Evolutionary conservation across 2,329 filamentous ascomycete genomes (phyloP).

Genomic region (Neopestalotiopsis sp.): DNA sequence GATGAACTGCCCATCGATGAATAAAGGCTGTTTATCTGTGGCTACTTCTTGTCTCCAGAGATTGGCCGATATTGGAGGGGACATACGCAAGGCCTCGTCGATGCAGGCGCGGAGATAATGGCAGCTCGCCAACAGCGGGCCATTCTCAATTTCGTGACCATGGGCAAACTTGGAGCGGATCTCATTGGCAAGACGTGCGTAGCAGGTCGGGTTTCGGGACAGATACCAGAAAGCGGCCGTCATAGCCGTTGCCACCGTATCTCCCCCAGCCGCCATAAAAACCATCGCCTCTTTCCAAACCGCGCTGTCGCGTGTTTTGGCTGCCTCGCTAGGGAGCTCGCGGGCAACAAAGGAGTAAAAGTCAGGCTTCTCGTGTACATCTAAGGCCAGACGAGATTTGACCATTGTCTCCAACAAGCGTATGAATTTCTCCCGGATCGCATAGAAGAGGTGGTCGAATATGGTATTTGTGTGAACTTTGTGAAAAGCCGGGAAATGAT

Average conservation of each 20-base stretch:
- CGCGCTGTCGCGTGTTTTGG: neutral
- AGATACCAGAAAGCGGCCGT: conserved; percentile 43
- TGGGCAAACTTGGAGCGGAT: conserved; percentile 41
- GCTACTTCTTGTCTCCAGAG: conserved; percentile 30
- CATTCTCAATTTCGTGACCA: conserved; percentile 33
- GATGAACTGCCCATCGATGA: conserved; percentile 34
- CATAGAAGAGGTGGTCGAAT: neutral
- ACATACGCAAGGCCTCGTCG: conserved; percentile 40
- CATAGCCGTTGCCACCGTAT: conserved; percentile 39
- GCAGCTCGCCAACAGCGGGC: conserved; percentile 39
- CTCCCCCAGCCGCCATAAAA: conserved; percentile 20
- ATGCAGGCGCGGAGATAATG: conserved; percentile 45
- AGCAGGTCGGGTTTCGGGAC: conserved; percentile 31
- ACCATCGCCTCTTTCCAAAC: neutral
- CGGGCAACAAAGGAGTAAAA: neutral
- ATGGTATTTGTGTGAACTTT: neutral
- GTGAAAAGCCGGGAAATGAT: conserved; percentile 14
- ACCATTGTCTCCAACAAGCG: neutral
- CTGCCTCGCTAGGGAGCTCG: neutral
- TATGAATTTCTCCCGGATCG: neutral
- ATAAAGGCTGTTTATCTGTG: conserved; percentile 21
- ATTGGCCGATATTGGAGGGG: conserved; percentile 44
- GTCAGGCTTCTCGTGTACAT: neutral
- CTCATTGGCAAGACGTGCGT: conserved; percentile 35
- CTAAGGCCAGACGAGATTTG: neutral